Evolutionary conservation across 371 early-diverging fungal genomes (phyloP), one percentile per base, ranked within the genome.

Genomic region (Nematocida minor): DNA sequence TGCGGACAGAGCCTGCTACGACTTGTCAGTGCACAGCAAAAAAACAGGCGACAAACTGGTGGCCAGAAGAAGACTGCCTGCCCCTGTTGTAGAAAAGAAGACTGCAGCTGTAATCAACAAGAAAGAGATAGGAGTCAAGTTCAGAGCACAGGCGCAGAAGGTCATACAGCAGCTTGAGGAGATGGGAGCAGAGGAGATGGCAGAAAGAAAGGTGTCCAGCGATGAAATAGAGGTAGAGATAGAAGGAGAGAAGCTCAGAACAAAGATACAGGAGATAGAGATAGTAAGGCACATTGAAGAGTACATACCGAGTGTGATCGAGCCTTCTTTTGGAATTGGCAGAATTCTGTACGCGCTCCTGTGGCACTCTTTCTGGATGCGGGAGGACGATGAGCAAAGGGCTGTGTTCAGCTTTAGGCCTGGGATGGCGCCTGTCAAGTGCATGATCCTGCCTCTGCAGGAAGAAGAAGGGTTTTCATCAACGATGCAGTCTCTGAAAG

Each of bases 251-350:
- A 46, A 46, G 25, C 42, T 57, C 20, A 40, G 22, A 18, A 82
- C 54, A 18, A 38, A 64, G 31, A 67, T 54, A 48, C 16, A 74
- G 34, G 36, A 22, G 16, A 11, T 57, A 16, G 57, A 57, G 34
- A 57, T 57, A 14, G 57, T 57, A 16, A 31, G 27, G 77, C 80
- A 79, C 51, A 92, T 94, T 38, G 92, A 94, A 84, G 95, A 95
- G 87, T 94, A 90, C 86, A 90, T 89, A 9, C 99, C 99, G 47
- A 93, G 91, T 82, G 97, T 99, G 81, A 97, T 99, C 83, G 99
- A 99, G 86, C 99, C 99, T 47, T 96, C 97, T 31, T 99, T 99
- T 87, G 99, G 98, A 87, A 91, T 99, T 79, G 96, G 96, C 69
- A 93, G 99, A 82, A 96, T 99, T 79, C 87, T 99, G 60, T 95